These are phyloP conservation scores for Grosmannia clavigera DNA, from an alignment of 2,329 filamentous ascomycete species.

Conservation along the genomic window DNA sequence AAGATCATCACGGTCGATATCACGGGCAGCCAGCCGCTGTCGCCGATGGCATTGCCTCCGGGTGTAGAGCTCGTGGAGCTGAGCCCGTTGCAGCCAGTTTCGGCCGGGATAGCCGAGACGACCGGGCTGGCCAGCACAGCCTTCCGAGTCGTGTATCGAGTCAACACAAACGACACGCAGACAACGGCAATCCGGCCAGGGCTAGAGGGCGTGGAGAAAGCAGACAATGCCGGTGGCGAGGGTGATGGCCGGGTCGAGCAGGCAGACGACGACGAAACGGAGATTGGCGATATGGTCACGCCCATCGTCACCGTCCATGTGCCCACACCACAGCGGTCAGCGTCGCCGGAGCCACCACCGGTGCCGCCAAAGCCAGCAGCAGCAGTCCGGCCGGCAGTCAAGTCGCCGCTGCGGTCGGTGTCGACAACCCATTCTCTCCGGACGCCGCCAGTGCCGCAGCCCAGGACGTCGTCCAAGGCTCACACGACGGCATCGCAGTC, in stretches of 20 bases:
- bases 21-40: slow-evolving; percentile 37
- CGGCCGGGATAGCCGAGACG: slow-evolving; percentile 7
- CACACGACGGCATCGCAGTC: slow-evolving; percentile 1
- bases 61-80: slow-evolving; percentile 48
- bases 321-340: neutral
- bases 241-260: neutral
- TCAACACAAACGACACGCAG: slow-evolving; percentile 5
- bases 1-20: slow-evolving; percentile 55
- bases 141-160: slow-evolving; percentile 47
- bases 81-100: slow-evolving; percentile 14
- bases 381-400: neutral
- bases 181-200: neutral
- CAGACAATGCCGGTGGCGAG: no score
- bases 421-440: neutral
- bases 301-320: neutral
- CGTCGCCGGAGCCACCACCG: neutral
- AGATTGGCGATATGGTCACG: neutral
- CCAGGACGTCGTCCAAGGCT: slow-evolving; percentile 3
- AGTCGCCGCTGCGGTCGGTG: neutral
- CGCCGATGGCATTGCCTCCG: slow-evolving; percentile 40
- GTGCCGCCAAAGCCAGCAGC: neutral
- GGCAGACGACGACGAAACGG: neutral
- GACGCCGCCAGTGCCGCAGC: neutral
- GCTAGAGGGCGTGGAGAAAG: neutral
- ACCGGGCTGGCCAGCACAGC: slow-evolving; percentile 18